phyloP scores from a whole-genome alignment of 2,329 filamentous ascomycete genomes.

The Colletotrichum simmondsii region DNA sequence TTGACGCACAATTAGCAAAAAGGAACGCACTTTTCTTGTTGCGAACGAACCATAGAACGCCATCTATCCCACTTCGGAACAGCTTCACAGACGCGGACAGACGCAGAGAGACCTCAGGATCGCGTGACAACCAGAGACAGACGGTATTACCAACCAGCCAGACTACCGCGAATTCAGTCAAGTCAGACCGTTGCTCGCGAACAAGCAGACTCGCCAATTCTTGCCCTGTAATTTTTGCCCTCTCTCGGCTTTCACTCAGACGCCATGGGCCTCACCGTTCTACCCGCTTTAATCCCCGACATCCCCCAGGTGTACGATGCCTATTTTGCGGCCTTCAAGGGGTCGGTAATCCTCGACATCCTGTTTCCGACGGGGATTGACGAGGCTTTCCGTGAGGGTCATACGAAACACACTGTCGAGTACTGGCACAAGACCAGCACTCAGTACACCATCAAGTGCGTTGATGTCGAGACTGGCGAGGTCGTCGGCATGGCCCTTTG shows the following conservation, averaged over 20 bases:
- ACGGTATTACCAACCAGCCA: too few relatives aligned
- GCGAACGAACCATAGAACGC: background rate
- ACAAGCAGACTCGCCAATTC: background rate
- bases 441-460: slow-evolving; percentile 59
- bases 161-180: background rate
- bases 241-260: slow-evolving; percentile 14
- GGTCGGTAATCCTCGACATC: slow-evolving; percentile 52
- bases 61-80: background rate
- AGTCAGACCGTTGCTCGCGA: background rate
- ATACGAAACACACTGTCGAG: slow-evolving; percentile 52
- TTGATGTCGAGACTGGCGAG: slow-evolving; percentile 54
- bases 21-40: background rate
- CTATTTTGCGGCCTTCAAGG: slow-evolving; percentile 58
- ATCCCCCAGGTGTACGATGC: slow-evolving; percentile 57
- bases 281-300: slow-evolving; percentile 58
- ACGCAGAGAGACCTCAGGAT: background rate
- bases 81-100: background rate
- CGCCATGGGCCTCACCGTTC: slow-evolving; percentile 51
- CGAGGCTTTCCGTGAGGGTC: slow-evolving; percentile 53
- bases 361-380: slow-evolving; percentile 51
- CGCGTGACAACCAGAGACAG: too few relatives aligned
- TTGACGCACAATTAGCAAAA: background rate
- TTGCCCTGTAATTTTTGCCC: background rate
- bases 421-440: slow-evolving; percentile 50
- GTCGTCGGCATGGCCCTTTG: slow-evolving; percentile 59